A percentile compares a stretch with the other conserved stretches of the same genome.
Evolutionary conservation across 345 rosid species (phyloP).

Genomic region (Eucalyptus marginata): DNA sequence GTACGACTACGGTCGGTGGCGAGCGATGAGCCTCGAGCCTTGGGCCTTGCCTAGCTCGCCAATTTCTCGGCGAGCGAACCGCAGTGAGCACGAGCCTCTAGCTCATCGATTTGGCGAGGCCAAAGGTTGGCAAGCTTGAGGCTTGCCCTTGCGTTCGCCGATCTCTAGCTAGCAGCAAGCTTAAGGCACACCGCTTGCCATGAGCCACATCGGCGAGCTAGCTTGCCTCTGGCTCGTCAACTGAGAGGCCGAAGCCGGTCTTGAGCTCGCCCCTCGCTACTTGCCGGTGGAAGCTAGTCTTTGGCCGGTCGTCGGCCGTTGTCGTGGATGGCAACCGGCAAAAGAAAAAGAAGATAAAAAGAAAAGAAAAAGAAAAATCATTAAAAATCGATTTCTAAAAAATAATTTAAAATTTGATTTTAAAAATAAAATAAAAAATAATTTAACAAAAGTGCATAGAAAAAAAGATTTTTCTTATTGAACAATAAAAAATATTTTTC

Average conservation of each 20-base stretch:
- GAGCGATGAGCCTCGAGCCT: fast-evolving
- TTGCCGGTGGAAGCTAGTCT: fast-evolving
- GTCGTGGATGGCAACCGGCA: fast-evolving
- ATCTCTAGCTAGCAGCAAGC: no score
- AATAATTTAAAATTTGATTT: no score
- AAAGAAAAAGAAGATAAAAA: no score
- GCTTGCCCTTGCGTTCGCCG: fast-evolving
- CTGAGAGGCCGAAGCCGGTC: no score
- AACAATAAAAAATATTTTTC: no score
- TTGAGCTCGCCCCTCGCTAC: fast-evolving
- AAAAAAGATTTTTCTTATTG: fast-evolving
- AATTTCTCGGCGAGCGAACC: fast-evolving
- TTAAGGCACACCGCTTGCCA: no score
- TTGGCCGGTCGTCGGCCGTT: fast-evolving
- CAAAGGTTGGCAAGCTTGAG: fast-evolving
- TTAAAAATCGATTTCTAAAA: no score
- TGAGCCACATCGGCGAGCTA: no score
- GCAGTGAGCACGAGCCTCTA: fast-evolving
- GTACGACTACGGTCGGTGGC: fast-evolving
- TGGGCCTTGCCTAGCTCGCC: fast-evolving
- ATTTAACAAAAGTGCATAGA: no score
- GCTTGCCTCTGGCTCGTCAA: fast-evolving
- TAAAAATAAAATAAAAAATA: no score
- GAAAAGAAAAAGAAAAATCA: no score
- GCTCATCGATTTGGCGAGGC: fast-evolving